These are phyloP conservation scores for Xylariaceae sp. DNA, from an alignment of 2,329 filamentous ascomycete genomes.

Conservation along the genomic window DNA sequence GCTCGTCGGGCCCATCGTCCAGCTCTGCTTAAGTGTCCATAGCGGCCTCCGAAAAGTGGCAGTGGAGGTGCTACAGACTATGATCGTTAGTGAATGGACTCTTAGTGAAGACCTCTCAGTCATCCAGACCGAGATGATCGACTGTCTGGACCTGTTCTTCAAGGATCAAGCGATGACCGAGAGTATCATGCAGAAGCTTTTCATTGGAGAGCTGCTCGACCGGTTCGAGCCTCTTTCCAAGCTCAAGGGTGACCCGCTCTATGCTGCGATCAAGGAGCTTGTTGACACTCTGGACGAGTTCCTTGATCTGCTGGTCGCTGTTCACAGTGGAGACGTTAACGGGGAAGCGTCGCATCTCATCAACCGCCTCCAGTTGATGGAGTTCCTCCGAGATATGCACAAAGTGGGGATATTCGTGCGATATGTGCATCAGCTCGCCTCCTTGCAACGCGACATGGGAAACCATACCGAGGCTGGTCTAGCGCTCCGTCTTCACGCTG, in stretches of 20 bases:
- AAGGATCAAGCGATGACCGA: conserved; percentile 84
- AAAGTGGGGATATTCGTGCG: conserved; percentile 95
- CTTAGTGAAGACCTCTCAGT: conserved; percentile 86
- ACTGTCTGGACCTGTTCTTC: conserved; percentile 84
- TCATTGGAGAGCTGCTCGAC: conserved; percentile 77
- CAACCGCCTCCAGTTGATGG: conserved; percentile 86
- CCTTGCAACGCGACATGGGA: conserved; percentile 66
- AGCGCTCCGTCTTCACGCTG: conserved; percentile 82
- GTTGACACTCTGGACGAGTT: conserved; percentile 85
- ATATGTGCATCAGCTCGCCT: conserved; percentile 87
- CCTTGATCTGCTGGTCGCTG: conserved; percentile 82
- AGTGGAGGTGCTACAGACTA: conserved; percentile 88
- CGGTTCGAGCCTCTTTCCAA: conserved; percentile 69
- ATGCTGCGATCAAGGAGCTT: conserved; percentile 69
- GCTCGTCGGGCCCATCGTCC: conserved; percentile 84
- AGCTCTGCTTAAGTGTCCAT: conserved; percentile 91
- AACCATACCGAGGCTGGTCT: conserved; percentile 86
- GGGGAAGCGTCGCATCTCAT: conserved; percentile 78
- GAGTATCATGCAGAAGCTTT: conserved; percentile 85
- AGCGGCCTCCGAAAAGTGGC: conserved; percentile 85
- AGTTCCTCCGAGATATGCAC: conserved; percentile 93
- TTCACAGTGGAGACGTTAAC: conserved; percentile 69
- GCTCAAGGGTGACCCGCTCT: conserved; percentile 65
- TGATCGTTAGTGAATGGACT: conserved; percentile 98
- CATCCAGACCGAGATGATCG: conserved; percentile 94